phyloP scores from a whole-genome alignment of 495 filamentous ascomycete genomes.

The Hapsidospora chrysogenum region DNA sequence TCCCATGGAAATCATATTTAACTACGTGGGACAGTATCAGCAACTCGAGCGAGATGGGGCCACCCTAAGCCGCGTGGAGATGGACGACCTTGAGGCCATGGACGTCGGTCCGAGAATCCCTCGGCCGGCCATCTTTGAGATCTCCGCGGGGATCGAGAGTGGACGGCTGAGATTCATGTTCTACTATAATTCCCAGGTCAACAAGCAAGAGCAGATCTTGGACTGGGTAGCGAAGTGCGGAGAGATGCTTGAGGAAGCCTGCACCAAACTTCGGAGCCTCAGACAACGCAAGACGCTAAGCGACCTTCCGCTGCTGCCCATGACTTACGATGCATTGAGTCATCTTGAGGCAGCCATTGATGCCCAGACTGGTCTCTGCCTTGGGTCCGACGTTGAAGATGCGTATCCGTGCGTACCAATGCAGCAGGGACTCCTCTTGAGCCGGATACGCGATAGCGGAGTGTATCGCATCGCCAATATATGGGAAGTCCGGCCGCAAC shows the following conservation, averaged over 20 bases:
- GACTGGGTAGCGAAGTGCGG: no score
- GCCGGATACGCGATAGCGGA: no score
- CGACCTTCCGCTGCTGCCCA: constrained; percentile 44
- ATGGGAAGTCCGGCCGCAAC: no score
- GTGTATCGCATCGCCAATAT: no score
- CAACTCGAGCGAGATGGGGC: constrained; percentile 44
- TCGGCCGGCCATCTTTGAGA: constrained; percentile 50
- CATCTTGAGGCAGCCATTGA: constrained; percentile 28
- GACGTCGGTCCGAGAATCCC: constrained; percentile 39
- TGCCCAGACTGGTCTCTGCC: constrained; percentile 32
- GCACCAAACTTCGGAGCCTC: no score
- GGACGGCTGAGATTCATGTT: constrained; percentile 50
- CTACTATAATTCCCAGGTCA: no score
- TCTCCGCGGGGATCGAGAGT: constrained; percentile 38
- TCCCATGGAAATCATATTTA: constrained; percentile 59
- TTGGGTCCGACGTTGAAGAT: constrained; percentile 26
- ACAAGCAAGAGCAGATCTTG: no score
- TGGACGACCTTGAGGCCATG: constrained; percentile 26
- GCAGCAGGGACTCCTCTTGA: constrained; percentile 50
- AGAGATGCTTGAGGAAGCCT: no score
- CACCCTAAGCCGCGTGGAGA: constrained; percentile 33
- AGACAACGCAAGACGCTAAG: no score
- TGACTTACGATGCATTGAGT: constrained; percentile 40
- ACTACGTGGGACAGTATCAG: constrained; percentile 48
- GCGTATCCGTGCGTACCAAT: constrained; percentile 50